phyloP scores from a whole-genome alignment of 352 stramenopile species.

The Phytophthora fragariae region DNA sequence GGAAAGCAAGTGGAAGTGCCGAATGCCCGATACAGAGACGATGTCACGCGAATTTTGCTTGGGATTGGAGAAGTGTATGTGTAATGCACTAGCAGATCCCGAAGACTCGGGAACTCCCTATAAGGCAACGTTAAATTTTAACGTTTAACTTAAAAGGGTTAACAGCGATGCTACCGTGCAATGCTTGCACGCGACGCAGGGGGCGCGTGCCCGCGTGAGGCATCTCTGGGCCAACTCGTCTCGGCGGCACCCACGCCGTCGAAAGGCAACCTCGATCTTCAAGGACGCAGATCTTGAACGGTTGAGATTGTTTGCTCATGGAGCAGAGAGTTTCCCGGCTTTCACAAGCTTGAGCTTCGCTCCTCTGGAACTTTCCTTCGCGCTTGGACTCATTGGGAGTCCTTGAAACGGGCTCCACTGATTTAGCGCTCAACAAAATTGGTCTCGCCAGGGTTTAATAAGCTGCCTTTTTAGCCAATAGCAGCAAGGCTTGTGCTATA shows the following conservation, averaged over 20 bases:
- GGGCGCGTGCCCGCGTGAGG: neutral
- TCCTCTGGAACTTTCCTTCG: neutral
- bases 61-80: constrained; percentile 9
- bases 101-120: neutral
- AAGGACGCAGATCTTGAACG: neutral
- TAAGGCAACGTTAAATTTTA: no score
- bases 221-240: neutral
- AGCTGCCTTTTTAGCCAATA: no score
- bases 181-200: neutral
- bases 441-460: no score
- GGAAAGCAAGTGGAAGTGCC: constrained; percentile 27
- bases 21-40: constrained; percentile 7
- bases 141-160: no score
- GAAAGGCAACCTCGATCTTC: neutral
- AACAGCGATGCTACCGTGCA: neutral
- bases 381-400: neutral
- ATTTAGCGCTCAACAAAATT: no score
- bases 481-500: no score
- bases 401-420: no score
- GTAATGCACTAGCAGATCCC: neutral
- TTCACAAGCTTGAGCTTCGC: neutral
- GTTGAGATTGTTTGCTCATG: neutral
- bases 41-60: constrained; percentile 35
- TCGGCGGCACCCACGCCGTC: neutral
- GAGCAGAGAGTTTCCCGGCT: neutral